Base-by-base conservation (phyloP, 164 flowering plant genomes). In the Vitis amurensis region DNA sequence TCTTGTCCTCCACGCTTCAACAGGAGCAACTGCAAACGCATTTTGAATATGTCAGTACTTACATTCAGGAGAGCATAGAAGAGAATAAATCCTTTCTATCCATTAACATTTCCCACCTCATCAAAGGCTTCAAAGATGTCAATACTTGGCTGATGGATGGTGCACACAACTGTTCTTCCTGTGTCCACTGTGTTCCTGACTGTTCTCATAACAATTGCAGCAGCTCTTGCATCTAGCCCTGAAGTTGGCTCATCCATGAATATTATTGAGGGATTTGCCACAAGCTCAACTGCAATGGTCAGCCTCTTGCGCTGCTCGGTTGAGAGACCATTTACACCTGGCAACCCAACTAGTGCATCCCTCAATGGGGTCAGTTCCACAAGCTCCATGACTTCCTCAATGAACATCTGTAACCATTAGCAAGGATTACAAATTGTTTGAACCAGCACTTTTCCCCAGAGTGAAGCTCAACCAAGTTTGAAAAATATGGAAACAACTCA, bases 171-270 rank as follows among this genome's bases (percentile, higher is more conserved):
- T 3, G 88, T 87, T 78, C 91, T 70, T 69, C 91, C 91, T 1
- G 91, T 87, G 69, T 85, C 85, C 27, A 85, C 91, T 8, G 87
- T 85, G 82, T 87, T 87, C 71, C 88, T 79, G 0, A 87, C 88
- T 1, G 91, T 82, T 72, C 91, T 80, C 91, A 87, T 87, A 61
- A 87, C 91, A 71, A 87, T 83, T 1, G 91, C 91, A 10, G 91
- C 91, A 59, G 91, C 91, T 75, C 91, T 77, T 10, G 91, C 91
- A 81, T 88, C 91, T 0, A 88, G 80, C 16, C 91, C 91, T 27
- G 91, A 86, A 12, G 91, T 88, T 66, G 91, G 91, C 66, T 88
- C 91, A 68, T 88, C 91, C 88, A 88, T 84, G 78, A 88, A 88
- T 55, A 88, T 86, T 29, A 88, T 84, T 9, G 91, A 88, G 0